Evolutionary conservation across 1,284 basidiomycete genomes (phyloP), one percentile per base, ranked within the genome.

Genomic region (Ganoderma lingzhi): DNA sequence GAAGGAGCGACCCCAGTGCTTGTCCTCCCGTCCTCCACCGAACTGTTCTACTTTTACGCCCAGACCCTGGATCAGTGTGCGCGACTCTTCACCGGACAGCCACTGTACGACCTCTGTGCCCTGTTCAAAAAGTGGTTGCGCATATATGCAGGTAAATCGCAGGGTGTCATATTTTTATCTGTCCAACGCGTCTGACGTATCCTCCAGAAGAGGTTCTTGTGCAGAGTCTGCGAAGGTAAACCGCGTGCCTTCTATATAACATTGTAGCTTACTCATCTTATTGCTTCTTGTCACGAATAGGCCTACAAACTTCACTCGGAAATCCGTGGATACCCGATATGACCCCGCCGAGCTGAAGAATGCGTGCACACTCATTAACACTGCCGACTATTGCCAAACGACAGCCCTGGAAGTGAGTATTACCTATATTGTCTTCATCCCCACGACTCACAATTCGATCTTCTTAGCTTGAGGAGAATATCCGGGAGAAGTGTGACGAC

Each of bases 41-140:
- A 99, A 77, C 83, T 99, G 45, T 99, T 99, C 84, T 97, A 97
- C 80, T 96, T 98, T 80, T 99, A 99, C 79, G 95, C 93, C 0
- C 96, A 98, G 78, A 96, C 93, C 56, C 82, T 99, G 59, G 98
- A 99, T 69, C 94, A 96, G 78, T 99, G 97, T 78, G 92, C 95
- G 1, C 95, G 93, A 75, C 80, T 96, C 2, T 93, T 94, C n/a
- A 92, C 89, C 2, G 92, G 93, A 0, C 90, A 93, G 73, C 89
- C 95, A 3, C 82, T 97, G 73, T 93, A 90, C 78, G 94, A 96
- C 74, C 80, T 98, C 39, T 90, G 88, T 64, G 86, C 84, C 30
- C 82, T 98, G 45, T 96, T 96, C 78, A 93, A 91, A 78, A 98
- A 98, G 79, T 99, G 97, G 96, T 84, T 99, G 32, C 90, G 90